phyloP scores from a whole-genome alignment of 176 grass and related monocot species.

The Hyparrhenia diplandra region DNA sequence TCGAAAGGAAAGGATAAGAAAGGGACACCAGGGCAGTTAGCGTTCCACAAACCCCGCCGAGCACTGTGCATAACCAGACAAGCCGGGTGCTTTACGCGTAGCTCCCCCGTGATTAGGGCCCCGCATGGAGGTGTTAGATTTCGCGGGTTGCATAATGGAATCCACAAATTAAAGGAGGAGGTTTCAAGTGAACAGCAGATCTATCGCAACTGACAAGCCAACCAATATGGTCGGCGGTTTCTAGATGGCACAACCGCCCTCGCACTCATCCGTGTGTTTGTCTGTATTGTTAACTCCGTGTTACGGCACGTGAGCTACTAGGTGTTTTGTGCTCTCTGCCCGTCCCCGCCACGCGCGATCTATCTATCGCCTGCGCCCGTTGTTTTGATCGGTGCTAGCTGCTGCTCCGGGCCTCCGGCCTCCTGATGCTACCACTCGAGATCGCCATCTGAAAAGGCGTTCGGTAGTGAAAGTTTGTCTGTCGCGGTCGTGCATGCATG shows the following conservation, averaged over 20 bases:
- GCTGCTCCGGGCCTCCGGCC: neutral
- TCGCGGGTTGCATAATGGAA: neutral
- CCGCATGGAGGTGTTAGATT: neutral
- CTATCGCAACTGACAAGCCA: slow-evolving; percentile 1
- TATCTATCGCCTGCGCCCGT: neutral
- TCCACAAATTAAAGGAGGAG: neutral
- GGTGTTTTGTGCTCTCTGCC: neutral
- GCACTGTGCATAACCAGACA: neutral
- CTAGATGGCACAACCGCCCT: neutral
- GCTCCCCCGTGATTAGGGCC: neutral
- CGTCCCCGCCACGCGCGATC: neutral
- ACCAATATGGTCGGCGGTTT: neutral
- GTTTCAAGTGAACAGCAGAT: neutral
- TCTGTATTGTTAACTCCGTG: too few relatives aligned
- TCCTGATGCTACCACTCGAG: neutral
- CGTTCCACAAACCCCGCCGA: slow-evolving; percentile 25
- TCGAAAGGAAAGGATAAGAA: slow-evolving; percentile 26
- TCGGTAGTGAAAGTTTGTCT: neutral
- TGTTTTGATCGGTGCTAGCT: neutral
- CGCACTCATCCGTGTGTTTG: too few relatives aligned
- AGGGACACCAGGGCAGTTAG: slow-evolving; percentile 30
- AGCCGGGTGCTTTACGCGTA: slow-evolving; percentile 13
- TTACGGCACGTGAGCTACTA: neutral
- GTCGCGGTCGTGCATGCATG: slow-evolving; percentile 6
- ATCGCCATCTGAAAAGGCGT: neutral